Conservation (phyloP, 116 monocot genomes). For the Posidonia oceanica region DNA sequence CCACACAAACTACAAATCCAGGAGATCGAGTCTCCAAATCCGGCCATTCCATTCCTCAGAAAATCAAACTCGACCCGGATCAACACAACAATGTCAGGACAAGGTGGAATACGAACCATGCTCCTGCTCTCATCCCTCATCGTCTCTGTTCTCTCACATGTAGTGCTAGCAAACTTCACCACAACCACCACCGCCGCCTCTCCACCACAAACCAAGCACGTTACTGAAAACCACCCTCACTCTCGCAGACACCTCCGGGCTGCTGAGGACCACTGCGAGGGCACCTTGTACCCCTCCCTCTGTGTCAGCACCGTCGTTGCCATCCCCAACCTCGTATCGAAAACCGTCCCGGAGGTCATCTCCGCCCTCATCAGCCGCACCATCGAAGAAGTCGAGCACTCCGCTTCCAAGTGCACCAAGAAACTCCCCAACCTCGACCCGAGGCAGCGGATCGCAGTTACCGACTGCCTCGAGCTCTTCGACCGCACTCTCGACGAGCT, state of each 20-base stretch:
- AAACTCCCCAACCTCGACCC: constrained; percentile 14
- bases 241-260: background rate
- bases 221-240: too few relatives aligned
- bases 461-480: constrained; percentile 57
- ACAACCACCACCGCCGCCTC: too few relatives aligned
- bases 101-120: too few relatives aligned
- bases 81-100: too few relatives aligned
- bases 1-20: too few relatives aligned
- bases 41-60: too few relatives aligned
- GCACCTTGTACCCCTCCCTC: constrained; percentile 33
- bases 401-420: constrained; percentile 19
- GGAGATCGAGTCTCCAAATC: too few relatives aligned
- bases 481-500: constrained; percentile 34
- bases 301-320: constrained; percentile 29
- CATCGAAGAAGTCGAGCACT: constrained; percentile 13
- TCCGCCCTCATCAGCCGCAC: constrained; percentile 17
- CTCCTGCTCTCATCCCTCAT: too few relatives aligned
- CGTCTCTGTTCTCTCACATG: too few relatives aligned
- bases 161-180: too few relatives aligned
- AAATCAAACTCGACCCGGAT: too few relatives aligned
- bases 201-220: too few relatives aligned
- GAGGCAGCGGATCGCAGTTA: constrained; percentile 25
- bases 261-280: constrained; percentile 18
- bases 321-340: constrained; percentile 22
- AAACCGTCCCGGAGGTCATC: constrained; percentile 35